Conservation (phyloP, 73 alveolate species). For the Effrenium voratum region DNA sequence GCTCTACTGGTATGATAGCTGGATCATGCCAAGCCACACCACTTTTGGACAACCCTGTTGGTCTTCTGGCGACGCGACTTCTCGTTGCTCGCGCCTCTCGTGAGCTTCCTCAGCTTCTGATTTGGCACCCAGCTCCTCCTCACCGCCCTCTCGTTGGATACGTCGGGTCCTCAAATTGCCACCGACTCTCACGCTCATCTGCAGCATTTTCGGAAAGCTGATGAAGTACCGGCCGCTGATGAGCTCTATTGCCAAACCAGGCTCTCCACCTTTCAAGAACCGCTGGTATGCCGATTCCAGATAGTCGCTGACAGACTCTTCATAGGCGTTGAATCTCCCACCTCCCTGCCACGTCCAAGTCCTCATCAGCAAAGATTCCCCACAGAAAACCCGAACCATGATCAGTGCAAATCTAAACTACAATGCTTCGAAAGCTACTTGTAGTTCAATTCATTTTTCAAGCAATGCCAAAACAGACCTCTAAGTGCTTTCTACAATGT, state of each 20-base stretch:
- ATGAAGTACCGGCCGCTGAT: neutral
- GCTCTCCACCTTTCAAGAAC: neutral
- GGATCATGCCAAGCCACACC: no score
- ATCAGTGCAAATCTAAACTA: no score
- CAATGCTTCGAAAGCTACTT: no score
- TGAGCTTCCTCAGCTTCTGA: neutral
- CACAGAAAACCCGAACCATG: no score
- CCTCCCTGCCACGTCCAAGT: neutral
- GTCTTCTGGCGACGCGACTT: no score
- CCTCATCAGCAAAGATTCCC: no score
- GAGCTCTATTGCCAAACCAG: neutral
- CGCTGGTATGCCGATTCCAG: neutral
- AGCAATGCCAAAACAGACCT: no score
- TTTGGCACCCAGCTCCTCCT: neutral
- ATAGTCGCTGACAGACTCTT: neutral
- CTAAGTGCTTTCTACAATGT: no score
- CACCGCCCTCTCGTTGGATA: neutral
- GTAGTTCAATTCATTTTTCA: no score
- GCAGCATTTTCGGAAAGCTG: neutral
- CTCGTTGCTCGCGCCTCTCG: no score
- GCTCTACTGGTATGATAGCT: no score
- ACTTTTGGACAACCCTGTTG: no score
- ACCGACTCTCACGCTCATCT: neutral
- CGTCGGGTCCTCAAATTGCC: neutral
- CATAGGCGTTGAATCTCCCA: neutral